Evolutionary conservation across 2,329 filamentous ascomycete species (phyloP).

Genomic region (Paracamarosporium sp.): DNA sequence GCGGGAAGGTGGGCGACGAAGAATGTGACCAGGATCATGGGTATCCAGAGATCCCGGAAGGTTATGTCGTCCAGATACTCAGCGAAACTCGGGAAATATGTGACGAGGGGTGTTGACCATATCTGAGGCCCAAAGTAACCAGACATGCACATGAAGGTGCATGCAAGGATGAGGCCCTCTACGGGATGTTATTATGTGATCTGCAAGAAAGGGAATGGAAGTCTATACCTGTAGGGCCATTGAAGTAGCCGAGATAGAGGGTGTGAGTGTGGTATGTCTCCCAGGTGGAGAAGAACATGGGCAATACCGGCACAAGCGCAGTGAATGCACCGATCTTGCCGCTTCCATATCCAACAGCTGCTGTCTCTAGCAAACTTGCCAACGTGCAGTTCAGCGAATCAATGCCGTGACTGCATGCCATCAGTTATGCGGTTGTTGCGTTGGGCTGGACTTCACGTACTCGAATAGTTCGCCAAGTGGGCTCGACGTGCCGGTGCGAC

Average conservation of each 20-base stretch:
- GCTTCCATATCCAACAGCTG: slow-evolving; percentile 88
- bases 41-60: slow-evolving; percentile 89
- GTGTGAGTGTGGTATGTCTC: slow-evolving; percentile 99
- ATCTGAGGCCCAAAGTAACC: slow-evolving; percentile 88
- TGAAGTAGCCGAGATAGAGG: slow-evolving; percentile 93
- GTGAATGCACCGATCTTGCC: slow-evolving; percentile 89
- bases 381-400: slow-evolving; percentile 97
- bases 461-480: slow-evolving; percentile 96
- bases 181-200: slow-evolving; percentile 19
- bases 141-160: slow-evolving; percentile 82
- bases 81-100: slow-evolving; percentile 51
- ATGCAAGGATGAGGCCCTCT: slow-evolving; percentile 90
- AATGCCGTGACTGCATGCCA: slow-evolving; percentile 76
- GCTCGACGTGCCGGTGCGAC: slow-evolving; percentile 92
- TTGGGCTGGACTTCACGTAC: slow-evolving; percentile 50
- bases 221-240: slow-evolving; percentile 76
- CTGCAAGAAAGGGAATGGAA: not conserved
- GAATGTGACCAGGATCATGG: slow-evolving; percentile 56
- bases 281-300: slow-evolving; percentile 99
- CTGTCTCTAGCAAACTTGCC: slow-evolving; percentile 87
- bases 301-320: slow-evolving; percentile 85
- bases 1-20: slow-evolving; percentile 77
- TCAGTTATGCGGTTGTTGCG: slow-evolving; percentile 33
- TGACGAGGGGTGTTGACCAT: slow-evolving; percentile 78
- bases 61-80: slow-evolving; percentile 72